Evolutionary conservation across 495 filamentous ascomycete species (phyloP), one percentile per base, ranked within the genome.

Genomic region (Tuber melanosporum): DNA sequence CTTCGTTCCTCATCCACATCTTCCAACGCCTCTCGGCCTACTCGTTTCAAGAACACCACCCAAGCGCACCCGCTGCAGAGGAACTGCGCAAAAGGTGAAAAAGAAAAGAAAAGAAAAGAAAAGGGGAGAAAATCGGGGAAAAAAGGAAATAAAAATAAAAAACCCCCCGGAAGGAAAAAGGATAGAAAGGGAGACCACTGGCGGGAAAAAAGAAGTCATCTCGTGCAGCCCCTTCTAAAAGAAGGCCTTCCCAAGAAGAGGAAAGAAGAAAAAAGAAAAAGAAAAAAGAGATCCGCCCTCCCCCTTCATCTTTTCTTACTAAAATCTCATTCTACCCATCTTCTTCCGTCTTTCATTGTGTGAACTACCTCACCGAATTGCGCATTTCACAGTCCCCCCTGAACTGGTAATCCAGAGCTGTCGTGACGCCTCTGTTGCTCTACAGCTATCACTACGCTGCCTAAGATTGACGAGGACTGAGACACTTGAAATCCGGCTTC

Each of bases 301-400:
- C 73, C 75, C 75, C 70, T 70, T 79, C 74, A 73, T 71, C 62
- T 49, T 76, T 70, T 66, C 19, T 66, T 66, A 36, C 76, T 75
- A 77, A 77, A 77, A 78, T 72, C 72, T 71, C 77, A 62, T 79
- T 73, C 77, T 19, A 43, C 73, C 70, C 73, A 44, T 49, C 73
- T 74, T 73, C 45, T 71, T 52, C 70, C 62, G 70, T 66, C 66
- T 71, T 42, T 44, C 77, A 72, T 75, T 71, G 52, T 70, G 77
- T 80, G 62, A 76, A 80, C 73, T 80, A 66, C 78, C 71, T 66
- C 74, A 78, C 79, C 78, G 79, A 80, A 80, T 80, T 80, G 78
- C 77, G 78, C 71, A 80, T 80, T 52, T 78, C 74, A 80, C 77
- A 71, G 75, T 46, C 77, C 78, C 78, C 78, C 78, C 78, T 80